phyloP scores from a whole-genome alignment of 1,139 yeast species.

The Meyerozyma elateridarum region DNA sequence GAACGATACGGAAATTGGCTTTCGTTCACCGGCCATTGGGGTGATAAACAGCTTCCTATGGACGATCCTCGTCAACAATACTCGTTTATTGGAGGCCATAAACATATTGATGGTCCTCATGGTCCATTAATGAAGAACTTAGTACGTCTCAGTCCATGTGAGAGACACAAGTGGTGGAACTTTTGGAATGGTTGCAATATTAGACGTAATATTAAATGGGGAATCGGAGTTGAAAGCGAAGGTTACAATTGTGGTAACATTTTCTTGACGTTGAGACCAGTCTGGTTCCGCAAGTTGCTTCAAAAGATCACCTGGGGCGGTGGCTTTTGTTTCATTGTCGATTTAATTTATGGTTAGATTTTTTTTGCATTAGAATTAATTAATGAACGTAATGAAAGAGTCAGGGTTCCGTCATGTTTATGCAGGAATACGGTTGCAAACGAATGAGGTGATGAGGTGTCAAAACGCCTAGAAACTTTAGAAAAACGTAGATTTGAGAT shows the following conservation, averaged over 20 bases:
- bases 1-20: slow-evolving; percentile 72
- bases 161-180: slow-evolving; percentile 72
- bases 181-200: slow-evolving; percentile 75
- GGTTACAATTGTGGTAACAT: slow-evolving; percentile 65
- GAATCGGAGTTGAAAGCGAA: slow-evolving; percentile 85
- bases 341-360: slow-evolving; percentile 48
- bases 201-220: slow-evolving; percentile 68
- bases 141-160: slow-evolving; percentile 67
- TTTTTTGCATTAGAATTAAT: slow-evolving; percentile 1
- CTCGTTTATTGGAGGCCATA: slow-evolving; percentile 81
- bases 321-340: slow-evolving; percentile 56
- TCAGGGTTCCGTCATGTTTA: neutral
- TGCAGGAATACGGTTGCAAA: neutral
- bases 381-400: neutral
- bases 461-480: no score
- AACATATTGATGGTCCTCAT: slow-evolving; percentile 83
- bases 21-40: slow-evolving; percentile 82
- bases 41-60: slow-evolving; percentile 65
- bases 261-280: slow-evolving; percentile 49
- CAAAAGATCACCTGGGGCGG: slow-evolving; percentile 68
- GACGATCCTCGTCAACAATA: slow-evolving; percentile 75
- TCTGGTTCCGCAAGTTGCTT: slow-evolving; percentile 40
- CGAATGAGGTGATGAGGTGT: no score
- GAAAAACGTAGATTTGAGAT: no score
- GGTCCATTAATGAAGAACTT: slow-evolving; percentile 86